Evolutionary conservation across 2,329 filamentous ascomycete genomes (phyloP).

Genomic region (Gnomoniopsis sp.): DNA sequence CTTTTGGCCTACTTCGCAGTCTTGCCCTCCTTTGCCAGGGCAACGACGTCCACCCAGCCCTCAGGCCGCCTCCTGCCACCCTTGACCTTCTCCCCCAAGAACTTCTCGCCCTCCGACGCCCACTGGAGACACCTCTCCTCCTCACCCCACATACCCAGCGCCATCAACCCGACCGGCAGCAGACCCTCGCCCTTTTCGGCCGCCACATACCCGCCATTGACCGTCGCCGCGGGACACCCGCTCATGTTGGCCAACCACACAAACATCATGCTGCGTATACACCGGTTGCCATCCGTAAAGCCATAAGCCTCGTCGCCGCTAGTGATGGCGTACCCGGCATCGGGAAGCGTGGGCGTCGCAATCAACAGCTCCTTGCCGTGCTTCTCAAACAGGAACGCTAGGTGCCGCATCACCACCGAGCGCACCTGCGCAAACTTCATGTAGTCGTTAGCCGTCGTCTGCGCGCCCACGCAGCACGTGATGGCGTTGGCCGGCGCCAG

Average conservation of each 20-base stretch:
- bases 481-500: constrained; percentile 68
- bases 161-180: constrained; percentile 60
- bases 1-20: not conserved
- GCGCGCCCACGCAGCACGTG: constrained; percentile 60
- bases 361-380: constrained; percentile 71
- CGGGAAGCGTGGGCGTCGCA: constrained; percentile 73
- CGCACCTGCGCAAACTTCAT: constrained; percentile 71
- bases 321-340: constrained; percentile 67
- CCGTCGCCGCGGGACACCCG: constrained; percentile 71
- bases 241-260: constrained; percentile 81
- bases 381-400: constrained; percentile 65
- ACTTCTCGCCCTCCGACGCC: constrained; percentile 55
- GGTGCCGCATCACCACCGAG: constrained; percentile 73
- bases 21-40: constrained; percentile 28
- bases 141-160: constrained; percentile 63
- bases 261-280: constrained; percentile 79
- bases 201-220: constrained; percentile 70
- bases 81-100: constrained; percentile 44
- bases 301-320: constrained; percentile 64
- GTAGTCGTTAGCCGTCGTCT: constrained; percentile 66
- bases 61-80: constrained; percentile 48
- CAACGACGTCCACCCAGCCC: constrained; percentile 58
- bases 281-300: constrained; percentile 68
- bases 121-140: constrained; percentile 62
- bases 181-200: constrained; percentile 52